Percentiles rank a stretch among this genome's conserved stretches.
Conservation (phyloP, 2,329 filamentous ascomycete species). For the Sporothrix brunneoviolacea region DNA sequence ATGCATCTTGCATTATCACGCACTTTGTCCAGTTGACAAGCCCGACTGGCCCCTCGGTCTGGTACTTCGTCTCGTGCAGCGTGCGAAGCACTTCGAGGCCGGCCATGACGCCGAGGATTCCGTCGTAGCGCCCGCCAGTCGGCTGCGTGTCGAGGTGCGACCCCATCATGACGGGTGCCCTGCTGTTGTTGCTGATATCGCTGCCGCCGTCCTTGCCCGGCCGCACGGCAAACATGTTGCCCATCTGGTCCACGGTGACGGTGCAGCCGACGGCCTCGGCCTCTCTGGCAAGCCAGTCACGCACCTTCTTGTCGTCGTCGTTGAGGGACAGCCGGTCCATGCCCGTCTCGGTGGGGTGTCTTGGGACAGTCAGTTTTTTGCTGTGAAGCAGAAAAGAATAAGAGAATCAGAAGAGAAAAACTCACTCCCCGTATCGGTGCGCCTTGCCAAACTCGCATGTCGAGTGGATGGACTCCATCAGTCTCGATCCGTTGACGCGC, state of each 20-base stretch:
- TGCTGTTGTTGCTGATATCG: constrained; percentile 52
- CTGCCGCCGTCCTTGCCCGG: too few relatives aligned
- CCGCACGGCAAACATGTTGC: constrained; percentile 71
- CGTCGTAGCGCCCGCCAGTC: constrained; percentile 64
- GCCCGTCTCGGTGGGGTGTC: constrained; percentile 52
- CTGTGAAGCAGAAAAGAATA: too few relatives aligned
- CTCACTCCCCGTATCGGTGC: constrained; percentile 18
- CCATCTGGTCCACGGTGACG: constrained; percentile 66
- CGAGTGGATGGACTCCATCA: constrained; percentile 18
- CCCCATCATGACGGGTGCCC: constrained; percentile 59
- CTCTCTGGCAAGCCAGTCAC: constrained; percentile 69
- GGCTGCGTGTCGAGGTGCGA: constrained; percentile 63
- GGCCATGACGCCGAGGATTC: constrained; percentile 67
- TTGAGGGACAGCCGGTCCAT: constrained; percentile 70
- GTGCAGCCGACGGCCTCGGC: constrained; percentile 58
- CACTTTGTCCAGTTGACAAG: constrained; percentile 74
- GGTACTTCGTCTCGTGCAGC: constrained; percentile 58
- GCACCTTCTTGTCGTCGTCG: constrained; percentile 62
- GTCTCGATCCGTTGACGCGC: constrained; percentile 15
- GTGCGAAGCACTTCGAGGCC: constrained; percentile 66
- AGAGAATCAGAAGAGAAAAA: too few relatives aligned
- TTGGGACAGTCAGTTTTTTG: too few relatives aligned
- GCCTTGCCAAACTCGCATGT: constrained; percentile 20
- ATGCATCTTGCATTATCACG: too few relatives aligned
- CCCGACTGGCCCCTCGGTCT: constrained; percentile 65